These are phyloP conservation scores for Butyriboletus loyo DNA, from an alignment of 768 basidiomycete genomes.

Conservation along the genomic window DNA sequence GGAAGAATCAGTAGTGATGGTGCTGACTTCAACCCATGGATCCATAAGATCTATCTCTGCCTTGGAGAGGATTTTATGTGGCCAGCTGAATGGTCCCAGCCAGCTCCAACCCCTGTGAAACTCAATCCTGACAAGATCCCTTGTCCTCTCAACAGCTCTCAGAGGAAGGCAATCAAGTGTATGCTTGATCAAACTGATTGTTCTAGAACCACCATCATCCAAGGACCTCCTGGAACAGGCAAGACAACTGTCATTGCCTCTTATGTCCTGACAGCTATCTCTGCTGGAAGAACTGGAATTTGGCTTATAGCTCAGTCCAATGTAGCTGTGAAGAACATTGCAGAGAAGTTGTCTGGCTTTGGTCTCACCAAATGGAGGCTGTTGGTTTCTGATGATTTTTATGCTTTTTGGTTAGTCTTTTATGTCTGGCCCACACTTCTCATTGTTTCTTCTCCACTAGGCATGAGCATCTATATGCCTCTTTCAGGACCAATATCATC, in stretches of 20 bases:
- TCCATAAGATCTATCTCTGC: slow-evolving; percentile 34
- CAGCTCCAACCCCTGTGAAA: slow-evolving; percentile 15
- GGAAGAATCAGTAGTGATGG: slow-evolving; percentile 26
- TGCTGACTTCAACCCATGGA: slow-evolving; percentile 36
- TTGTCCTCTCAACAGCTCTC: slow-evolving; percentile 39
- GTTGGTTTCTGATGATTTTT: slow-evolving; percentile 70
- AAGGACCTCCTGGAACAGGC: slow-evolving; percentile 66
- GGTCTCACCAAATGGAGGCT: slow-evolving; percentile 58
- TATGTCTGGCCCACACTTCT: not conserved
- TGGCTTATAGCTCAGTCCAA: slow-evolving; percentile 87
- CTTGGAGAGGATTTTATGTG: slow-evolving; percentile 31
- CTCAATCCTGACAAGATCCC: slow-evolving; percentile 15
- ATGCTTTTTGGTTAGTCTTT: slow-evolving; percentile 55
- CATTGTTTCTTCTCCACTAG: slow-evolving; percentile 35
- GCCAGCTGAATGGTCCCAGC: slow-evolving; percentile 35
- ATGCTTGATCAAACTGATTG: slow-evolving; percentile 39
- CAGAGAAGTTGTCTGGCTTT: slow-evolving; percentile 64
- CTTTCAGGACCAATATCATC: slow-evolving; percentile 50
- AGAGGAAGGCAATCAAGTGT: slow-evolving; percentile 32
- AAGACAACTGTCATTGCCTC: slow-evolving; percentile 72
- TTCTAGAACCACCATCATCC: slow-evolving; percentile 35
- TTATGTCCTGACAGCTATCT: slow-evolving; percentile 50
- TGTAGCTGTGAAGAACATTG: slow-evolving; percentile 88
- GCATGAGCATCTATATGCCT: slow-evolving; percentile 76
- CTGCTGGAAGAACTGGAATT: slow-evolving; percentile 45